Conservation (phyloP, 768 basidiomycete species). For the Hysterangium stoloniferum region DNA sequence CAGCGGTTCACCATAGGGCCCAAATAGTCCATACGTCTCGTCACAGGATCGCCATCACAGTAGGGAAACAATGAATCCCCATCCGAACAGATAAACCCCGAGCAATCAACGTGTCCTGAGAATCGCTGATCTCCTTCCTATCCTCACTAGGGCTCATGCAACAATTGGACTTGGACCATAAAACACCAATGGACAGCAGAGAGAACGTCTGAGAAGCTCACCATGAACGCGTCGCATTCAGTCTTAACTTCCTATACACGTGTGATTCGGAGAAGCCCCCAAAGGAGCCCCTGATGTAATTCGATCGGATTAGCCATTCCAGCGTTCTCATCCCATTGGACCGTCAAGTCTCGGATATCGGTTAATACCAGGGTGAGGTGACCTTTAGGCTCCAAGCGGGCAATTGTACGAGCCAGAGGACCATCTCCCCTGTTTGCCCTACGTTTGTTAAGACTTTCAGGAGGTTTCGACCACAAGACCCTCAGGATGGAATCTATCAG, state of each 20-base stretch:
- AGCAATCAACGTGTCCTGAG: conserved; percentile 58
- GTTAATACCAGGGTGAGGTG: conserved; percentile 94
- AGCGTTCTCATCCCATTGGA: conserved; percentile 90
- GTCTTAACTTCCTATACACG: conserved; percentile 99
- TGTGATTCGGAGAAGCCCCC: conserved; percentile 78
- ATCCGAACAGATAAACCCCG: conserved; percentile 92
- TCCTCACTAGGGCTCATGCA: conserved; percentile 85
- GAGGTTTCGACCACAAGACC: too few relatives aligned
- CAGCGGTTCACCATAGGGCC: conserved; percentile 94
- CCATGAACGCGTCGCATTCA: conserved; percentile 99
- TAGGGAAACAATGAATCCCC: conserved; percentile 91
- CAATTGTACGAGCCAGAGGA: conserved; percentile 47
- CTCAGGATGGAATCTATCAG: conserved; percentile 75
- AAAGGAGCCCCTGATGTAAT: conserved; percentile 79
- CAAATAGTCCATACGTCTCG: conserved; percentile 95
- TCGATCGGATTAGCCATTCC: conserved; percentile 94
- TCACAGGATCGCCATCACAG: conserved; percentile 87
- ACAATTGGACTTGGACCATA: conserved; percentile 73
- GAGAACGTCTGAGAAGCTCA: conserved; percentile 85
- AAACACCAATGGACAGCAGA: conserved; percentile 88
- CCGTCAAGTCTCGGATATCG: conserved; percentile 94
- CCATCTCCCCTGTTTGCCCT: conserved; percentile 38
- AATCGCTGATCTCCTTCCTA: conserved; percentile 70
- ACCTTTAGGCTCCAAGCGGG: conserved; percentile 62
- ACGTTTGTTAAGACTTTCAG: too few relatives aligned